Conservation (phyloP, 2,329 filamentous ascomycete genomes). For the Lachnellula hyalina region DNA sequence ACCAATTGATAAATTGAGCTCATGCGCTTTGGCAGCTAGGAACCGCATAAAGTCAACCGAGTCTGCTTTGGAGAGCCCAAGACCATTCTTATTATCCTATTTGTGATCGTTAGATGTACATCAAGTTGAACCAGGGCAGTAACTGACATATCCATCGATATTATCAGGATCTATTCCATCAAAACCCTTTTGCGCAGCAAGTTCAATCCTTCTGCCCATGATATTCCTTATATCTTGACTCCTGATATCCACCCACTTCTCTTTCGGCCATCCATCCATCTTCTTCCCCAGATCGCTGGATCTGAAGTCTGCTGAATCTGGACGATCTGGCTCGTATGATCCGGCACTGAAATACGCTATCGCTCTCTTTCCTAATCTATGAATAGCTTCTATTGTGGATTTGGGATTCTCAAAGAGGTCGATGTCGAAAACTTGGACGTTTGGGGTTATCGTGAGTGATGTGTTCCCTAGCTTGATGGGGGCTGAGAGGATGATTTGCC, state of each 20-base stretch:
- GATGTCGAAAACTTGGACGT: conserved; percentile 34
- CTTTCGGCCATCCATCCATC: conserved; percentile 58
- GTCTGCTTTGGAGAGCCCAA: conserved; percentile 51
- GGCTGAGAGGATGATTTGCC: conserved; percentile 7
- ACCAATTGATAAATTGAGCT: conserved; percentile 53
- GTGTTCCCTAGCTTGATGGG: not conserved
- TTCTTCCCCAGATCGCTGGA: conserved; percentile 49
- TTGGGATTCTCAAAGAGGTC: conserved; percentile 40
- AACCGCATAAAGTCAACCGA: conserved; percentile 55
- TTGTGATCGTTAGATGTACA: not conserved
- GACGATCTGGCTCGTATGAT: conserved; percentile 57
- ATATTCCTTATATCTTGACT: conserved; percentile 53
- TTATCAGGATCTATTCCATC: conserved; percentile 67
- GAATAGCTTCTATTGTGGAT: conserved; percentile 41
- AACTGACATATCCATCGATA: conserved; percentile 59
- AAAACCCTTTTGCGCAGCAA: conserved; percentile 58
- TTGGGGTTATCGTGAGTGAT: conserved; percentile 4
- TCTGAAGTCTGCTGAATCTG: conserved; percentile 48
- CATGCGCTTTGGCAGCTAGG: conserved; percentile 49
- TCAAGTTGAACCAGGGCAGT: conserved; percentile 36
- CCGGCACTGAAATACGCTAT: conserved; percentile 73
- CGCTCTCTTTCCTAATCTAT: conserved; percentile 49
- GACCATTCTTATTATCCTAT: conserved; percentile 34
- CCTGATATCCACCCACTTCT: conserved; percentile 59
- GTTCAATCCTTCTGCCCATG: conserved; percentile 54